These are phyloP conservation scores for Colletotrichum kahawae DNA, from an alignment of 2,329 filamentous ascomycete genomes.

Conservation along the genomic window DNA sequence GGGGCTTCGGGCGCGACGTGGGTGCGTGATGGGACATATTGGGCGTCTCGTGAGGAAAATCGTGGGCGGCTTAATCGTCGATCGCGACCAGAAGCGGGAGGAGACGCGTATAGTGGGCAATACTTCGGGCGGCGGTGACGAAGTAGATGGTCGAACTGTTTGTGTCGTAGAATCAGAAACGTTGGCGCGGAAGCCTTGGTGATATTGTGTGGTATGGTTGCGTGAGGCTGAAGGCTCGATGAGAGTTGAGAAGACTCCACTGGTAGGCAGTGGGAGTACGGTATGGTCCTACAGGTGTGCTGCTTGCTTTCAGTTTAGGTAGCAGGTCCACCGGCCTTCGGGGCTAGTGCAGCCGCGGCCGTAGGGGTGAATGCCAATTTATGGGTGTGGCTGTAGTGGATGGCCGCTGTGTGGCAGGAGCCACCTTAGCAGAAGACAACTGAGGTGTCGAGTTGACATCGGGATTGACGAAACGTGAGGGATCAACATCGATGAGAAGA, in stretches of 20 bases:
- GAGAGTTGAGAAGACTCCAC: neutral
- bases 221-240: slow-evolving; percentile 9
- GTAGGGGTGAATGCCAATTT: neutral
- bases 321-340: neutral
- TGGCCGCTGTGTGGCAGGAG: neutral
- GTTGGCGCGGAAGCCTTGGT: neutral
- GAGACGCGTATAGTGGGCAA: neutral
- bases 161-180: neutral
- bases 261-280: neutral
- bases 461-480: neutral
- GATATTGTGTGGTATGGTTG: neutral
- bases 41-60: neutral
- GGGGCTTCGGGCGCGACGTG: slow-evolving; percentile 71
- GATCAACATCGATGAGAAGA: neutral
- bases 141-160: neutral
- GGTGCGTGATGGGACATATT: slow-evolving; percentile 21
- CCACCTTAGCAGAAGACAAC: neutral
- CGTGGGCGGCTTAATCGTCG: neutral
- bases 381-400: slow-evolving; percentile 1
- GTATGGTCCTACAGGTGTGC: neutral
- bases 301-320: neutral
- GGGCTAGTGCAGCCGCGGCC: slow-evolving; percentile 10
- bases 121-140: neutral
- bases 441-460: neutral
- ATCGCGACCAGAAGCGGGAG: neutral